These are phyloP conservation scores for Zygosaccharomyces bailii DNA, from an alignment of 805 yeast species.

Conservation along the genomic window DNA sequence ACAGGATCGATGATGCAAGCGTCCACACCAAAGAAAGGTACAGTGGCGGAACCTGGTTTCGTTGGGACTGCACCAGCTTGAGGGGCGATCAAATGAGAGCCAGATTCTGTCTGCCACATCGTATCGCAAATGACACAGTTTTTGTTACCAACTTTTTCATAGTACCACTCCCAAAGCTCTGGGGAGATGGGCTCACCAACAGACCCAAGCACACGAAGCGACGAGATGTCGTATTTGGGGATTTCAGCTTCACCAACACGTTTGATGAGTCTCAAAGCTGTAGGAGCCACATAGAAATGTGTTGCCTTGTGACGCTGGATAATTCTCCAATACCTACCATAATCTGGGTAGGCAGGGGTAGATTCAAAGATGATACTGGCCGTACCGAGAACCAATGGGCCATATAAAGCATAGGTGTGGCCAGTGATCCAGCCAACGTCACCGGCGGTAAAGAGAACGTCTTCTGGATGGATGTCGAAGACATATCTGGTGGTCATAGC, in stretches of 20 bases:
- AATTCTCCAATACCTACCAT: constrained; percentile 76
- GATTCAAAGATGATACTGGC: constrained; percentile 81
- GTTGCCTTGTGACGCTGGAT: constrained; percentile 67
- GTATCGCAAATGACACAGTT: constrained; percentile 75
- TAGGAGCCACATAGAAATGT: constrained; percentile 82
- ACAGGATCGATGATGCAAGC: constrained; percentile 72
- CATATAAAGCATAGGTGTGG: constrained; percentile 78
- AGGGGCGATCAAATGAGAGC: constrained; percentile 75
- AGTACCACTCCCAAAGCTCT: constrained; percentile 86
- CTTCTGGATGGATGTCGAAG: constrained; percentile 73
- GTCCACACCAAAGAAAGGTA: constrained; percentile 81
- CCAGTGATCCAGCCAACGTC: constrained; percentile 94
- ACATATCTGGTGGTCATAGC: constrained; percentile 68
- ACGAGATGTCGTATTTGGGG: constrained; percentile 56
- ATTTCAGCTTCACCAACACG: constrained; percentile 67
- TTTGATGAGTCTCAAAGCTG: constrained; percentile 72
- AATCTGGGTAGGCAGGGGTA: constrained; percentile 82
- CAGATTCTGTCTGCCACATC: constrained; percentile 88
- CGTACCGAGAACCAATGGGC: constrained; percentile 72
- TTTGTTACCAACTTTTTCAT: constrained; percentile 64
- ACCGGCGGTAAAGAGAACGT: constrained; percentile 79
- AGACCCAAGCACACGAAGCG: constrained; percentile 70
- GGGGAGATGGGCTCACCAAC: constrained; percentile 87
- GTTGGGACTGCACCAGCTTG: constrained; percentile 73
- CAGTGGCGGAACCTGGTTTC: constrained; percentile 82